phyloP scores from a whole-genome alignment of 441 rosid species.

The Populus hybrid region DNA sequence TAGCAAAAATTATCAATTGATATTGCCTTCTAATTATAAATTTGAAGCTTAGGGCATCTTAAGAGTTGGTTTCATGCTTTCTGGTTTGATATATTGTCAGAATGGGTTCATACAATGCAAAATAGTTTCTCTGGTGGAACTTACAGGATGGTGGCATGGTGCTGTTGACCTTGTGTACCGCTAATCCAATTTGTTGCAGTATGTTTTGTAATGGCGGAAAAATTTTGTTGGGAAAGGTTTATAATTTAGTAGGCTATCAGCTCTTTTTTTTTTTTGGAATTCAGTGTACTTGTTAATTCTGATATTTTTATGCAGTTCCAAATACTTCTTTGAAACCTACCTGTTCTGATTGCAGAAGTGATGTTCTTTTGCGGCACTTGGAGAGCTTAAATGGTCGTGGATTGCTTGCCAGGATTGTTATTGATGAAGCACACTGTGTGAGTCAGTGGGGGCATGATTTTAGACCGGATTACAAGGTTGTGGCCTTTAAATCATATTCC shows the following conservation, averaged over 20 bases:
- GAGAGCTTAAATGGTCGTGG: slow-evolving; percentile 71
- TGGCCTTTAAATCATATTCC: slow-evolving; percentile 13
- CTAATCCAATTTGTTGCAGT: neutral
- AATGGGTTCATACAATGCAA: neutral
- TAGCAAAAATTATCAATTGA: neutral
- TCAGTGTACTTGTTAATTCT: neutral
- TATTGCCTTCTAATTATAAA: neutral
- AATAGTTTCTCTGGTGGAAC: neutral
- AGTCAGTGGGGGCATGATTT: slow-evolving; percentile 99
- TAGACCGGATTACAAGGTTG: slow-evolving; percentile 98
- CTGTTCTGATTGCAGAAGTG: slow-evolving; percentile 63
- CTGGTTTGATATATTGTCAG: neutral
- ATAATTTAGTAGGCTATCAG: neutral
- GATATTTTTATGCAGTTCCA: neutral
- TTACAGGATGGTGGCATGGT: neutral
- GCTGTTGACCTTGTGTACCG: neutral
- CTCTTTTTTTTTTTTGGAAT: neutral
- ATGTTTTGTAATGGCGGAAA: neutral
- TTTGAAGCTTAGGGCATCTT: neutral
- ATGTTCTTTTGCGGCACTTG: slow-evolving; percentile 76
- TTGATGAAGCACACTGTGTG: slow-evolving; percentile 99
- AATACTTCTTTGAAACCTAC: neutral
- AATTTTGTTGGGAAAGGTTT: neutral
- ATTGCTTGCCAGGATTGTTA: slow-evolving; percentile 88
- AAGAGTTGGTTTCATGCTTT: neutral